These are phyloP conservation scores for Leptographium radiaticola DNA, from an alignment of 2,329 filamentous ascomycete genomes.

Conservation along the genomic window DNA sequence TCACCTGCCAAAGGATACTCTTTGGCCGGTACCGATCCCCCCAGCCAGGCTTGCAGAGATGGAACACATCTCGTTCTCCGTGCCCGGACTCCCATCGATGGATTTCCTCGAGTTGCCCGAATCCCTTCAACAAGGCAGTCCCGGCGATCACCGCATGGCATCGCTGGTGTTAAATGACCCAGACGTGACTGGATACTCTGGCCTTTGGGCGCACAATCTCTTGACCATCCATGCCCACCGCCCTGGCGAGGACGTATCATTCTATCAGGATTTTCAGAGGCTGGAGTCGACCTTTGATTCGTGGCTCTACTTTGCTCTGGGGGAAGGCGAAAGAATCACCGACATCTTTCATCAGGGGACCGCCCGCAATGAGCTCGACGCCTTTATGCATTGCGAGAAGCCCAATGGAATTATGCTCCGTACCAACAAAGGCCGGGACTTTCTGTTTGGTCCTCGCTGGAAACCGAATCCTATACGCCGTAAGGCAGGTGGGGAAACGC, in stretches of 20 bases:
- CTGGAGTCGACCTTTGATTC: not conserved
- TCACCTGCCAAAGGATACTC: not conserved
- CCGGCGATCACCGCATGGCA: not conserved
- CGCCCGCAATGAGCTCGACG: too few species aligned
- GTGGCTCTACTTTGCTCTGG: too few species aligned
- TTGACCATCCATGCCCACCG: not conserved
- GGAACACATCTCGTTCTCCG: too few species aligned
- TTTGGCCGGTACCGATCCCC: not conserved
- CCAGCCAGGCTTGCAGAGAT: not conserved
- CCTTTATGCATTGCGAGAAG: too few species aligned
- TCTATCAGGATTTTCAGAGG: not conserved
- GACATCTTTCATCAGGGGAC: too few species aligned
- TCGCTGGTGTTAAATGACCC: not conserved
- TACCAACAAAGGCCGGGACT: not conserved
- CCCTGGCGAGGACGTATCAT: not conserved
- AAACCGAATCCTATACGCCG: not conserved
- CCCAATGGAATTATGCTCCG: not conserved
- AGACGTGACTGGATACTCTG: constrained; percentile 1
- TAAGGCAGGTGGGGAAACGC: not conserved
- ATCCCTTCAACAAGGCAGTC: not conserved
- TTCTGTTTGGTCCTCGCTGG: too few species aligned
- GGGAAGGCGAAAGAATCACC: too few species aligned
- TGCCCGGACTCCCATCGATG: too few species aligned
- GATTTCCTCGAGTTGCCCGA: not conserved
- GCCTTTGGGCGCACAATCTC: not conserved